Conservation (phyloP, 306 rosid species). For the Benincasa hispida region DNA sequence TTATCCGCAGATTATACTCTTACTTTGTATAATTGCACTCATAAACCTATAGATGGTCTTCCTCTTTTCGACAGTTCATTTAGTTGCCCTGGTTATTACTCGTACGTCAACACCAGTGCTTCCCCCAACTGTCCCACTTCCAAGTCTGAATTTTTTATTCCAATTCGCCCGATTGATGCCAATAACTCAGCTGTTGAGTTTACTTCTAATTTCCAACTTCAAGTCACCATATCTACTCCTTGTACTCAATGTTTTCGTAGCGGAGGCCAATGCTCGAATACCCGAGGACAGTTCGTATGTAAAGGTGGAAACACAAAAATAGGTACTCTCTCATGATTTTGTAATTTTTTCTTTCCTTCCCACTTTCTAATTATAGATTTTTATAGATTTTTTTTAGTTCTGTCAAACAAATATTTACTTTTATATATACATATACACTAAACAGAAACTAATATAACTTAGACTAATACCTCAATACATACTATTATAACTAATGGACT, state of each 20-base stretch:
- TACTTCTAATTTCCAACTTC: conserved; percentile 1
- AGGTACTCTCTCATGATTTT: too few species aligned
- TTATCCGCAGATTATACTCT: background rate
- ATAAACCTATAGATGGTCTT: background rate
- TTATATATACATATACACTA: too few species aligned
- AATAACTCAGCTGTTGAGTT: background rate
- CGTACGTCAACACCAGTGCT: background rate
- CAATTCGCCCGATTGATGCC: background rate
- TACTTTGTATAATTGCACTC: background rate
- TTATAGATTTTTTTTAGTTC: too few species aligned
- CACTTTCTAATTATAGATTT: too few species aligned
- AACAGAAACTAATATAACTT: too few species aligned
- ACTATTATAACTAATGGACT: too few species aligned
- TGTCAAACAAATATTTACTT: too few species aligned
- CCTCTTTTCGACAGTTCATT: background rate
- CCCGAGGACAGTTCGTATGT: background rate
- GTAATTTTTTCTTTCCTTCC: too few species aligned
- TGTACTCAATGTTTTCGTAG: background rate
- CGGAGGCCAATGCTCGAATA: background rate
- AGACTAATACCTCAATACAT: too few species aligned
- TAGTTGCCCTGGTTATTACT: background rate
- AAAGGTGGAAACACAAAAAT: background rate
- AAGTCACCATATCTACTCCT: background rate
- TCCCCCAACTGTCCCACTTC: background rate
- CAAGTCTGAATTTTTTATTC: background rate